Evolutionary conservation across 2,329 filamentous ascomycete species (phyloP).

Genomic region (Alternaria postmessia): DNA sequence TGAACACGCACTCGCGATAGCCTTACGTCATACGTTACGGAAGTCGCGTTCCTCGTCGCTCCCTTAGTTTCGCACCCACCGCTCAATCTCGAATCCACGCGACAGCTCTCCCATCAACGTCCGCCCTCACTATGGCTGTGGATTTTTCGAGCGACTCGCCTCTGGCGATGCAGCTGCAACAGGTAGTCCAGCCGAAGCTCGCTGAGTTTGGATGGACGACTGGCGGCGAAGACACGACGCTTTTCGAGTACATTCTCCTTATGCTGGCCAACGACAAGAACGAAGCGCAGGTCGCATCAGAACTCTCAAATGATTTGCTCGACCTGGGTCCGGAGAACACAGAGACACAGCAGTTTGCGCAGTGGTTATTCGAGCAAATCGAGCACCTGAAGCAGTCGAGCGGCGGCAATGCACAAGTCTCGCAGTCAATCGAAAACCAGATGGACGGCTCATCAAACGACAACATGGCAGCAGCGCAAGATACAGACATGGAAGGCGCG

Average conservation of each 20-base stretch:
- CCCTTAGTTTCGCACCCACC: slow-evolving; percentile 29
- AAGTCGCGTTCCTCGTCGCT: slow-evolving; percentile 35
- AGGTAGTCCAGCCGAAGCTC: slow-evolving; percentile 87
- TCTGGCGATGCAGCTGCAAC: slow-evolving; percentile 82
- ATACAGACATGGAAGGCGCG: slow-evolving; percentile 76
- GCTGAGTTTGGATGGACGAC: slow-evolving; percentile 92
- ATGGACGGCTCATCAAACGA: slow-evolving; percentile 35
- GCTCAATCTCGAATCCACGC: slow-evolving; percentile 23
- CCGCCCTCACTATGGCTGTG: slow-evolving; percentile 69
- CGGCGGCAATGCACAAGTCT: slow-evolving; percentile 41
- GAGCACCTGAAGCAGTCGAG: slow-evolving; percentile 72
- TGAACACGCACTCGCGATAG: slow-evolving; percentile 22
- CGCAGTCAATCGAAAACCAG: slow-evolving; percentile 29
- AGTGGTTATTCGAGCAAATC: slow-evolving; percentile 93
- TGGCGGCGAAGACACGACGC: slow-evolving; percentile 78
- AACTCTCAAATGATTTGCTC: slow-evolving; percentile 88
- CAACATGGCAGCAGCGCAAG: slow-evolving; percentile 54
- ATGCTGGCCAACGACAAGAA: slow-evolving; percentile 97
- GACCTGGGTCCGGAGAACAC: slow-evolving; percentile 83
- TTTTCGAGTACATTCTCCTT: slow-evolving; percentile 95
- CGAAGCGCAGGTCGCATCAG: slow-evolving; percentile 84
- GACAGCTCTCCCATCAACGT: slow-evolving; percentile 16
- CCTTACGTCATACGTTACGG: slow-evolving; percentile 20
- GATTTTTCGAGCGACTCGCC: slow-evolving; percentile 80
- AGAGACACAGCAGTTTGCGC: slow-evolving; percentile 81